Evolutionary conservation across 2,329 filamentous ascomycete species (phyloP), one percentile per base, ranked within the genome.

Genomic region (Aspergillus tanneri): DNA sequence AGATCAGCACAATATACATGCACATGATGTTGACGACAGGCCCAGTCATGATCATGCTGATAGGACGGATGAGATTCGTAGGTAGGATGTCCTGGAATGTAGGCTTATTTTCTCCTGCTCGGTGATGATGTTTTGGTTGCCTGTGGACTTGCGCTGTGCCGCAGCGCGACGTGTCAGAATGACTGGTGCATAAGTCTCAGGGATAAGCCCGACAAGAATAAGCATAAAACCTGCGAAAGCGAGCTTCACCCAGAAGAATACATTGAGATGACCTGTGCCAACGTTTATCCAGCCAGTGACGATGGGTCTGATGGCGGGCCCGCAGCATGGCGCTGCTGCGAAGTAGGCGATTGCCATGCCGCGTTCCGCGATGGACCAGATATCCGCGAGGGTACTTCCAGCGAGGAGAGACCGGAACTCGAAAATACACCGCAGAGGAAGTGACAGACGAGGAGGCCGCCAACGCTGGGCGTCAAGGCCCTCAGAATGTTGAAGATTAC

Each of bases 261-360:
- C 60, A 34, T 66, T 61, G 2, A 68, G 58, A 12, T 65, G 57
- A n/a, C 51, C 41, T 12, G 56, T 50, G 21, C 63, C 59, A 19
- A 65, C 72, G 7, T 80, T 79, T 5, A 90, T 75, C 68, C 83
- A 92, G 10, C 87, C 89, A 49, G 87, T 88, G 4, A 87, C 77
- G 0, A 93, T 77, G 4, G 85, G 85, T 47, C 85, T 85, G 51
- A 86, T 80, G 2, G 86, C 86, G 42, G 88, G 88, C 1, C 88
- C 88, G 27, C 89, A 80, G 62, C 91, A 91, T 0, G 88, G 88
- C 0, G 87, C 87, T 1, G 87, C 87, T 2, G 80, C 85, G 64
- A 91, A 92, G 12, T 85, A 85, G 1, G 87, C 87, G 84, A 92
- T 91, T 32, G 88, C 86, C 5, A 90, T 84, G 58, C 88, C 88